Evolutionary conservation across 2,329 filamentous ascomycete genomes (phyloP).

Genomic region (Magnaporthiopsis rhizophila): DNA sequence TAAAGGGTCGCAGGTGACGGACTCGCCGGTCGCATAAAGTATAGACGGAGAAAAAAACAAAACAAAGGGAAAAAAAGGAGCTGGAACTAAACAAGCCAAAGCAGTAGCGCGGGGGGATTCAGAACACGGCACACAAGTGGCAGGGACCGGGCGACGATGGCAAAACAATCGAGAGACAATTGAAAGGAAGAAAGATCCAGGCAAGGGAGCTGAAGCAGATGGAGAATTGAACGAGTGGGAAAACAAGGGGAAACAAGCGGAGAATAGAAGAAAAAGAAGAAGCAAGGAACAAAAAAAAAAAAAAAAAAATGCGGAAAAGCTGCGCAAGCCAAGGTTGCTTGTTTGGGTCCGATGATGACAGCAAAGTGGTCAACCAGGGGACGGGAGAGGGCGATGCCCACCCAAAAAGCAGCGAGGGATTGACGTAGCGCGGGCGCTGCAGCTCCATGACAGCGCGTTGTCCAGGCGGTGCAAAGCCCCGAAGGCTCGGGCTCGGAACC

Average conservation of each 20-base stretch:
- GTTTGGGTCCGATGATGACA: neutral
- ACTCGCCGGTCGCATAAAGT: neutral
- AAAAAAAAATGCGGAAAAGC: neutral
- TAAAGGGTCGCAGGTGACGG: neutral
- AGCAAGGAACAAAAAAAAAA: neutral
- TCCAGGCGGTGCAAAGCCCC: neutral
- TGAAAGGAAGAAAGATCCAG: slow-evolving; percentile 1
- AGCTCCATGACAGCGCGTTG: neutral
- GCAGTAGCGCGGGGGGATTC: neutral
- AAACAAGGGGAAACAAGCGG: neutral
- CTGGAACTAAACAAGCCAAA: neutral
- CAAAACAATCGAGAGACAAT: slow-evolving; percentile 1
- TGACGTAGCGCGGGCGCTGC: neutral
- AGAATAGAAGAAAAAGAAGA: neutral
- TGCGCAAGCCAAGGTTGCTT: neutral
- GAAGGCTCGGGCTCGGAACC: neutral
- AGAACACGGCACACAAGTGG: neutral
- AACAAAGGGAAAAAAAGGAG: neutral
- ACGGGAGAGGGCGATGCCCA: no score
- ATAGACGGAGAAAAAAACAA: neutral
- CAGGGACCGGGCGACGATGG: neutral
- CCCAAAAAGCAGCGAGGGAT: neutral
- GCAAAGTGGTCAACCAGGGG: neutral
- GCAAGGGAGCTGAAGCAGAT: neutral
- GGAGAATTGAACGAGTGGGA: slow-evolving; percentile 1